Percentiles rank a stretch among this genome's conserved stretches.
These are phyloP conservation scores for Rehmannia glutinosa DNA, from an alignment of 257 asterid genomes.

Conservation along the genomic window DNA sequence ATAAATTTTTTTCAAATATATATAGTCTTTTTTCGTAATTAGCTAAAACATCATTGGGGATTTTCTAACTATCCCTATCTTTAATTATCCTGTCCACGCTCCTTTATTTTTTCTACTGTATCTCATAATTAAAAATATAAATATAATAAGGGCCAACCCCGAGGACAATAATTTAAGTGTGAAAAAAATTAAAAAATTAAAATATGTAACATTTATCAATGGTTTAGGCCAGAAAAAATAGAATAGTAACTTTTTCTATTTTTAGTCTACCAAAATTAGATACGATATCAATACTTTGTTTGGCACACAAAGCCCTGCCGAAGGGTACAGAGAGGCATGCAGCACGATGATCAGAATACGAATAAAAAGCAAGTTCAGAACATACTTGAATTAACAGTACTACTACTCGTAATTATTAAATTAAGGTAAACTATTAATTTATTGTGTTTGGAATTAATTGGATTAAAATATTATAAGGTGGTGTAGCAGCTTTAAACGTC, in stretches of 20 bases:
- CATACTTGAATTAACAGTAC: conserved; percentile 15
- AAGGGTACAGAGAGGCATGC: conserved; percentile 19
- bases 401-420: neutral
- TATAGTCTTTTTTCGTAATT: no score
- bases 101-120: no score
- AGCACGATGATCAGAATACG: conserved; percentile 21
- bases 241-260: neutral
- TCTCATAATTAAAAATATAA: no score
- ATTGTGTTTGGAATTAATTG: neutral
- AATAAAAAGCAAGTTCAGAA: conserved; percentile 23
- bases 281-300: conserved; percentile 12
- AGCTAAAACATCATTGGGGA: no score
- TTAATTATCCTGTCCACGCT: no score
- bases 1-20: no score
- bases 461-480: neutral
- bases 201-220: no score
- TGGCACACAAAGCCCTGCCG: conserved; percentile 10
- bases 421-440: conserved; percentile 1
- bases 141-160: no score
- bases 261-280: conserved; percentile 17
- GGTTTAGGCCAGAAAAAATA: neutral
- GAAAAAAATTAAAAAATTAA: no score
- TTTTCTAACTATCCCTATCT: no score
- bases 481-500: conserved; percentile 66
- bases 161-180: no score